Conservation (phyloP, 768 basidiomycete genomes). For the Thelephora ganbajun region DNA sequence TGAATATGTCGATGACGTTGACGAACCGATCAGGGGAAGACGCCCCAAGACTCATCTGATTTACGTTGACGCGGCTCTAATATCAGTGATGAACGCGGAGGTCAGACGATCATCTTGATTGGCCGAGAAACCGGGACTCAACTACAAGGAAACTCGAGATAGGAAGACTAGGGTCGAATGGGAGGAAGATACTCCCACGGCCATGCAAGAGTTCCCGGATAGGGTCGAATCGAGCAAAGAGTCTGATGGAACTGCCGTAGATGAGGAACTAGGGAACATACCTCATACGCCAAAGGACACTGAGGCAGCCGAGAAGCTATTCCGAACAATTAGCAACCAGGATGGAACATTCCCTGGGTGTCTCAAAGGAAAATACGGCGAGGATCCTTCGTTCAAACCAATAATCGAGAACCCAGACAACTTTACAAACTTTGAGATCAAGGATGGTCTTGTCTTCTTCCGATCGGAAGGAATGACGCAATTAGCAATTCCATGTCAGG, state of each 20-base stretch:
- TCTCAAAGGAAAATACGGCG: slow-evolving; percentile 11
- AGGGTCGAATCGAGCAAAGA: neutral
- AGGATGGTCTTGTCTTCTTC: neutral
- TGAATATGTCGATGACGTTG: slow-evolving; percentile 10
- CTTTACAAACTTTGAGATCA: neutral
- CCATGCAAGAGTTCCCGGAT: too few relatives aligned
- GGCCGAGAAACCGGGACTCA: too few relatives aligned
- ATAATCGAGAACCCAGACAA: slow-evolving; percentile 12
- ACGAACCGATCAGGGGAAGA: neutral
- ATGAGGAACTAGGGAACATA: neutral
- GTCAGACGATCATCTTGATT: too few relatives aligned
- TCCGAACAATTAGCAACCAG: neutral
- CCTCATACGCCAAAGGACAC: neutral
- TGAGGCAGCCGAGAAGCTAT: neutral
- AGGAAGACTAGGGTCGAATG: neutral
- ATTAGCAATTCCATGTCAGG: neutral
- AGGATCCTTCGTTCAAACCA: slow-evolving; percentile 17
- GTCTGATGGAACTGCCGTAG: neutral
- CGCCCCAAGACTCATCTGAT: too few relatives aligned
- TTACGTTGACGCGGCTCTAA: too few relatives aligned
- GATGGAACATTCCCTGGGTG: slow-evolving; percentile 5
- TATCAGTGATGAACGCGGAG: too few relatives aligned
- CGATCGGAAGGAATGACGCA: neutral
- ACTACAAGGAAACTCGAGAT: too few relatives aligned
- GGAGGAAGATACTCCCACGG: neutral